Evolutionary conservation across 441 rosid genomes (phyloP).

Genomic region (Manihot esculenta): DNA sequence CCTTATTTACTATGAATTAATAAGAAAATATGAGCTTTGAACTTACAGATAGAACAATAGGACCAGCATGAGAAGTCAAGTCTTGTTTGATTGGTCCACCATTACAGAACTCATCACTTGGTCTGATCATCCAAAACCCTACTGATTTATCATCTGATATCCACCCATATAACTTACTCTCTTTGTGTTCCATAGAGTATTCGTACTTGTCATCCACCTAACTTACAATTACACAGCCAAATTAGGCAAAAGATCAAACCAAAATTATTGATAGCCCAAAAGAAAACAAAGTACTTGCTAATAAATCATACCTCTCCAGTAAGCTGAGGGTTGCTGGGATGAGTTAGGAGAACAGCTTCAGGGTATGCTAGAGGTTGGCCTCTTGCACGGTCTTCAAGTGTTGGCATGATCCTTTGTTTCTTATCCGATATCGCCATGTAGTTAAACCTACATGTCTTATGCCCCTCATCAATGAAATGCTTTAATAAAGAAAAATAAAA

Average conservation of each 20-base stretch:
- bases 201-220: conserved; percentile 44
- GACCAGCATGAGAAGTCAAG: conserved; percentile 25
- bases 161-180: conserved; percentile 20
- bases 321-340: conserved; percentile 41
- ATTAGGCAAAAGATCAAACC: neutral
- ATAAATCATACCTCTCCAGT: conserved; percentile 44
- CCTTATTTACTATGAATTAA: no score
- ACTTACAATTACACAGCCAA: neutral
- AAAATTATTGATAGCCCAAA: neutral
- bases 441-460: no score
- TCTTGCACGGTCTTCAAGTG: conserved; percentile 35
- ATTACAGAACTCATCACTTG: conserved; percentile 31
- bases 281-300: no score
- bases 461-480: no score
- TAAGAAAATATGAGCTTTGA: no score
- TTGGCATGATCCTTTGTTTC: conserved; percentile 58
- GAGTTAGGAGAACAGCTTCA: conserved; percentile 59
- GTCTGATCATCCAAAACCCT: conserved; percentile 23
- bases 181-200: conserved; percentile 17
- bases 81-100: conserved; percentile 46
- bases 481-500: no score
- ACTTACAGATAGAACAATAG: conserved; percentile 18
- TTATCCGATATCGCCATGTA: conserved; percentile 46
- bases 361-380: conserved; percentile 46
- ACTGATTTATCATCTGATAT: neutral